These are phyloP conservation scores for Penicillium crustosum DNA, from an alignment of 2,329 filamentous ascomycete species.

Conservation along the genomic window DNA sequence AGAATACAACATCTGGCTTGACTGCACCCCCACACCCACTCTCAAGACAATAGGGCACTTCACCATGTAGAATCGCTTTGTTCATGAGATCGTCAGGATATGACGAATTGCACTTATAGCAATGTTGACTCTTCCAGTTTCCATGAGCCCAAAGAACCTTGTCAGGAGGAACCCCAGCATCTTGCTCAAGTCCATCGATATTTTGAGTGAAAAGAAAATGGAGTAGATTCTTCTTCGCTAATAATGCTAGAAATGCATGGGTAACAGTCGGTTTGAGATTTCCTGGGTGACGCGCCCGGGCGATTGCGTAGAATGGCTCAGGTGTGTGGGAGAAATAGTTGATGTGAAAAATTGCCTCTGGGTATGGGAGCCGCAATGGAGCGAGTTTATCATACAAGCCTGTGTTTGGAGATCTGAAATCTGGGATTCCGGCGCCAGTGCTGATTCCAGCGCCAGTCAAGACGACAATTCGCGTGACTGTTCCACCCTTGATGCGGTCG, in stretches of 20 bases:
- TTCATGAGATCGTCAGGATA: slow-evolving; percentile 71
- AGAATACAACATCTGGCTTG: slow-evolving; percentile 86
- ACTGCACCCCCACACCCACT: slow-evolving; percentile 67
- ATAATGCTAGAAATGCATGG: slow-evolving; percentile 76
- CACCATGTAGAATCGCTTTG: slow-evolving; percentile 61
- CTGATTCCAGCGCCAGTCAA: slow-evolving; percentile 71
- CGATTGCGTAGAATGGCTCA: slow-evolving; percentile 79
- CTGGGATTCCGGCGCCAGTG: slow-evolving; percentile 64
- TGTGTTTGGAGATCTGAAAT: slow-evolving; percentile 82
- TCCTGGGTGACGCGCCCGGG: slow-evolving; percentile 82
- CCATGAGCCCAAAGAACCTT: slow-evolving; percentile 83
- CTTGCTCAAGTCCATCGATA: slow-evolving; percentile 84
- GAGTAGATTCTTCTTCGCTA: slow-evolving; percentile 71
- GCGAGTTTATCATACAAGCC: slow-evolving; percentile 84
- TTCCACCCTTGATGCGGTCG: slow-evolving; percentile 16
- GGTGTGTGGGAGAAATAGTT: slow-evolving; percentile 76
- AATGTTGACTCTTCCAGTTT: slow-evolving; percentile 79
- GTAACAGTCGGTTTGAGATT: slow-evolving; percentile 77
- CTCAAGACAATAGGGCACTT: slow-evolving; percentile 65
- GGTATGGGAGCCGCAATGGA: slow-evolving; percentile 73
- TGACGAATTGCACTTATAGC: slow-evolving; percentile 70
- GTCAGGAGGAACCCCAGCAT: slow-evolving; percentile 71
- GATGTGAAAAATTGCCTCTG: slow-evolving; percentile 86
- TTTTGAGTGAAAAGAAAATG: slow-evolving; percentile 87
- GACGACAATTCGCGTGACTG: slow-evolving; percentile 22